Conservation (phyloP, 2,329 filamentous ascomycete species). For the Fusarium citri region DNA sequence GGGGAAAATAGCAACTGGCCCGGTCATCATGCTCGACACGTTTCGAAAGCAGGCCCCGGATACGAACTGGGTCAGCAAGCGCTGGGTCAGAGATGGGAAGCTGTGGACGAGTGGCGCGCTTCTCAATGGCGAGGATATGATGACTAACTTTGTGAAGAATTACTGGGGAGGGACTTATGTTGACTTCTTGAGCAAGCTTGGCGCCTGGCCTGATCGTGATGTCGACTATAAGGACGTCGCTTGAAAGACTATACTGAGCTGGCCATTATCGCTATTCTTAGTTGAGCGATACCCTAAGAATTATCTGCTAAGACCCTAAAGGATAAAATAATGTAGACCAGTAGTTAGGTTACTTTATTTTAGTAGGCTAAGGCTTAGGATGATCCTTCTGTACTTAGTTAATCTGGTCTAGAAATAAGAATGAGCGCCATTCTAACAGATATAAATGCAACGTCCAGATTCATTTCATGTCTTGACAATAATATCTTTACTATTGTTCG, state of each 20-base stretch:
- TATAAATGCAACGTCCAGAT: neutral
- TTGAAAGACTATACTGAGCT: neutral
- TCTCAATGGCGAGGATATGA: slow-evolving; percentile 52
- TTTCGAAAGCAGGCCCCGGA: slow-evolving; percentile 47
- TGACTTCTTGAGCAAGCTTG: slow-evolving; percentile 28
- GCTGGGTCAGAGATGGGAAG: slow-evolving; percentile 53
- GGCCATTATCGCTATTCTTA: no score
- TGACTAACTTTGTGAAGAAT: slow-evolving; percentile 46
- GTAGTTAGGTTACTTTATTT: no score
- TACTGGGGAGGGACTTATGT: slow-evolving; percentile 48
- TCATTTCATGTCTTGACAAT: neutral
- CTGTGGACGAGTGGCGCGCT: slow-evolving; percentile 52
- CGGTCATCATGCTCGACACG: slow-evolving; percentile 44
- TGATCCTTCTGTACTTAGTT: no score
- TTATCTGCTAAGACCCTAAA: no score
- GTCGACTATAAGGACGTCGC: slow-evolving; percentile 50
- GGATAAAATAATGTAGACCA: no score
- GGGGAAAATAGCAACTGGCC: slow-evolving; percentile 54
- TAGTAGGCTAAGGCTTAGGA: no score
- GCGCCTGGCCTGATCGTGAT: slow-evolving; percentile 47
- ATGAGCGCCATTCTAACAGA: no score
- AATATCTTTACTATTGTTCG: accelerated
- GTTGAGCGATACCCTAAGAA: no score
- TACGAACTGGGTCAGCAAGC: slow-evolving; percentile 54
- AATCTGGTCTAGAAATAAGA: no score